Evolutionary conservation across 1,139 yeast species (phyloP).

Genomic region (Hansenula anomala): DNA sequence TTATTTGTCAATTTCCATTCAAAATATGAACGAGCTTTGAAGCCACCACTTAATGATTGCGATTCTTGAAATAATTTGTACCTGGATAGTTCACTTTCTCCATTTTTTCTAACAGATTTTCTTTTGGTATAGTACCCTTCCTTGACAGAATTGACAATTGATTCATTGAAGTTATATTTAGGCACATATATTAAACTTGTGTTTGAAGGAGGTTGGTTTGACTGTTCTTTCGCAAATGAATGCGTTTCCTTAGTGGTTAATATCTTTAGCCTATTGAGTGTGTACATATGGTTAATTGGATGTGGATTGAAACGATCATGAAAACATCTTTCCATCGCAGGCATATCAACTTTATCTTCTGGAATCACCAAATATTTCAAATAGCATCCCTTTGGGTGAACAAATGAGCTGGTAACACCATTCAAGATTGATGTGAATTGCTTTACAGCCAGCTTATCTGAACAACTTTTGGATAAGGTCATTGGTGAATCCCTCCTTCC

Average conservation of each 20-base stretch:
- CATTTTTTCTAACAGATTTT: conserved; percentile 39
- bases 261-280: conserved; percentile 5
- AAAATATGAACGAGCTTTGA: conserved; percentile 20
- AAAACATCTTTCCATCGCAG: conserved; percentile 53
- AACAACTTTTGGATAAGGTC: conserved; percentile 77
- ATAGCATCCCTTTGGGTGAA: conserved; percentile 37
- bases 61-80: conserved; percentile 19
- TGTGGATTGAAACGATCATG: conserved; percentile 25
- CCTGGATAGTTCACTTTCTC: conserved; percentile 40
- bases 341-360: conserved; percentile 22
- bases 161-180: conserved; percentile 30
- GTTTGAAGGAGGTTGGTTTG: conserved; percentile 31
- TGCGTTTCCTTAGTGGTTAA: neutral
- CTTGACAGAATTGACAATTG: conserved; percentile 48
- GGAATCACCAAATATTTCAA: conserved; percentile 56
- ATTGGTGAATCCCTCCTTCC: conserved; percentile 75
- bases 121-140: conserved; percentile 46
- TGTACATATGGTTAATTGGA: neutral
- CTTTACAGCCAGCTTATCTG: conserved; percentile 69
- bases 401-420: conserved; percentile 39
- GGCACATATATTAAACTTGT: conserved; percentile 33
- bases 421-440: conserved; percentile 62
- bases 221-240: conserved; percentile 13
- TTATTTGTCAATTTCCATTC: conserved; percentile 20
- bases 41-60: conserved; percentile 12